Evolutionary conservation across 495 filamentous ascomycete species (phyloP), one percentile per base, ranked within the genome.

Genomic region (Podospora pseudocomata): DNA sequence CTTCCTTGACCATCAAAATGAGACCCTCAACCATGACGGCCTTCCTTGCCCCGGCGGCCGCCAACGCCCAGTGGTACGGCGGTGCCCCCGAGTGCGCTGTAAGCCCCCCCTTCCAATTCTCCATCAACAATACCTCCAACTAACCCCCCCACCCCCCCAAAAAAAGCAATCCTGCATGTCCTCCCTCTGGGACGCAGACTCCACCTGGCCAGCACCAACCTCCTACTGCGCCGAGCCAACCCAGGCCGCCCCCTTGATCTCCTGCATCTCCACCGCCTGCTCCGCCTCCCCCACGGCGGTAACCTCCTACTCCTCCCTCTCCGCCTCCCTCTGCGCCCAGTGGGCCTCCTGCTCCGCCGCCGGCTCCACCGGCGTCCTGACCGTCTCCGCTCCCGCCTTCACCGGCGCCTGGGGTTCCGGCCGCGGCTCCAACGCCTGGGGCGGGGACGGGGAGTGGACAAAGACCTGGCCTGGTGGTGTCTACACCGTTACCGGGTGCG

Each of bases 401-500:
- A 79, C 80, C 44, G 80, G 81, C 11, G 72, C 76, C 23, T 80
- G 80, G 76, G 78, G 68, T 58, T n/a, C 55, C 58, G 68, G 72
- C 59, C 71, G 72, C 19, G 72, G 74, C 23, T 70, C 70, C 7
- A 73, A 69, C 71, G 64, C 65, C 57, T 64, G 67, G 66, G 61
- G 58, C 58, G 60, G 71, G 60, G 67, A 55, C 20, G 54, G 67
- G 53, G 58, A 70, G 53, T 64, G 30, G 58, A 70, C 78, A n/a
- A 70, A 63, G 59, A 82, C 80, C 65, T 83, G 79, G 80, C 70
- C 77, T 11, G 79, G 79, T 20, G 81, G 81, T 54, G 75, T 76
- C 44, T 81, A 81, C 56, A 83, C 81, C 39, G 79, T 83, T 3
- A 83, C 80, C 3, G 81, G 81, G 2, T 83, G 81, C 69, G 73